phyloP scores from a whole-genome alignment of 148 eudicot species.

The Dysphania ambrosioides region DNA sequence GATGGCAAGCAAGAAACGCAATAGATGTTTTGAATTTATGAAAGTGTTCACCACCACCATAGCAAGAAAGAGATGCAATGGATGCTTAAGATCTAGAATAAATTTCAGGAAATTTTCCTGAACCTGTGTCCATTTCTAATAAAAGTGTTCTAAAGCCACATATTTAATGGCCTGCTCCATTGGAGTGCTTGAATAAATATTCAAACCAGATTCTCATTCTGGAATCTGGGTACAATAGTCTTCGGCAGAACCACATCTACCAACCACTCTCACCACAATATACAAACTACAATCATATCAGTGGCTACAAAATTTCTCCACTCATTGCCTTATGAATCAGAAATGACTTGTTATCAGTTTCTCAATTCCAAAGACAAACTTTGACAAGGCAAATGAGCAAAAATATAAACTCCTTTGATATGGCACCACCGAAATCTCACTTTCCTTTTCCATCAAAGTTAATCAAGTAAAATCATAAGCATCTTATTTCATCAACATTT shows the following conservation, averaged over 20 bases:
- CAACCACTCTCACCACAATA: neutral
- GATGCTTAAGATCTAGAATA: neutral
- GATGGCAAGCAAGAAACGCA: neutral
- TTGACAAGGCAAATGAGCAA: neutral
- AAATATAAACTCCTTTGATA: neutral
- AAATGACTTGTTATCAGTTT: too few relatives aligned
- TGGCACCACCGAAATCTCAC: neutral
- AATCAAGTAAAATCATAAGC: too few relatives aligned
- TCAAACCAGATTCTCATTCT: neutral
- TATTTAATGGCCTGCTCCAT: neutral
- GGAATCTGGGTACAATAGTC: neutral
- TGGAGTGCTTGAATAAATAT: neutral
- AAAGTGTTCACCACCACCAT: too few relatives aligned
- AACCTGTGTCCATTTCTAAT: neutral
- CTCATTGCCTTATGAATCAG: too few relatives aligned
- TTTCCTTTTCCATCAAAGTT: too few relatives aligned
- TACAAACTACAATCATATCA: neutral
- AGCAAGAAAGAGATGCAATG: too few relatives aligned
- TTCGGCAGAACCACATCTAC: neutral
- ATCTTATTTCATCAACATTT: too few relatives aligned
- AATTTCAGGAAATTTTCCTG: neutral
- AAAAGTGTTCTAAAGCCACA: neutral
- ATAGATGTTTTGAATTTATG: too few relatives aligned
- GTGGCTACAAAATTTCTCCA: neutral
- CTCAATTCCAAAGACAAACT: too few relatives aligned